These are phyloP conservation scores for Lasiosphaeris hirsuta DNA, from an alignment of 495 filamentous ascomycete genomes.

Conservation along the genomic window DNA sequence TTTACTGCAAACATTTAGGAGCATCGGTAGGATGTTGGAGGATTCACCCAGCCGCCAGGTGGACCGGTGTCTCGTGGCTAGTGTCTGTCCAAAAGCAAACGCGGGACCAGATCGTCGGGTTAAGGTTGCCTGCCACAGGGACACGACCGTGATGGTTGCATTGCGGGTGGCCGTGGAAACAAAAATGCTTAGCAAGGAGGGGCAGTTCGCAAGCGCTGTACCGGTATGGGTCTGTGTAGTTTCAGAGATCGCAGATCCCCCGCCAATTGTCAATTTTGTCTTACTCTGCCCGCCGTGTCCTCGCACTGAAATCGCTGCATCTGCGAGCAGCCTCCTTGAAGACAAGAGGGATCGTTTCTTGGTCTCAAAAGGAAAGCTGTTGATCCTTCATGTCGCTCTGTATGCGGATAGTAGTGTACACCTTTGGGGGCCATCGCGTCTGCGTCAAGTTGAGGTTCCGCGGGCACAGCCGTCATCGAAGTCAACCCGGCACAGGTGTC, in stretches of 20 bases:
- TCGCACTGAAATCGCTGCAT: too few species aligned
- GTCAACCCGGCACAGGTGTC: not conserved
- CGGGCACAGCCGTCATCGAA: constrained; percentile 9
- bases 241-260: too few species aligned
- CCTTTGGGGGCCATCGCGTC: constrained; percentile 11
- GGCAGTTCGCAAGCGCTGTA: not conserved
- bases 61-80: not conserved
- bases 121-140: not conserved
- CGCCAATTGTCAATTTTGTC: too few species aligned
- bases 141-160: not conserved
- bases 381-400: not conserved
- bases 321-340: too few species aligned
- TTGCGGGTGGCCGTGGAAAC: not conserved
- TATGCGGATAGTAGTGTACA: not conserved
- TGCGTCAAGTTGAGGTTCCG: not conserved
- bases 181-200: too few species aligned
- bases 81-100: not conserved
- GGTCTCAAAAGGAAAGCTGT: too few species aligned
- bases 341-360: too few species aligned
- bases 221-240: not conserved
- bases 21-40: not conserved
- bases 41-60: constrained; percentile 5
- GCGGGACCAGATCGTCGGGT: constrained; percentile 18
- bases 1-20: too few species aligned
- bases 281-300: too few species aligned